phyloP scores from a whole-genome alignment of 2,329 filamentous ascomycete species.

The Paraconiothyrium sp. region DNA sequence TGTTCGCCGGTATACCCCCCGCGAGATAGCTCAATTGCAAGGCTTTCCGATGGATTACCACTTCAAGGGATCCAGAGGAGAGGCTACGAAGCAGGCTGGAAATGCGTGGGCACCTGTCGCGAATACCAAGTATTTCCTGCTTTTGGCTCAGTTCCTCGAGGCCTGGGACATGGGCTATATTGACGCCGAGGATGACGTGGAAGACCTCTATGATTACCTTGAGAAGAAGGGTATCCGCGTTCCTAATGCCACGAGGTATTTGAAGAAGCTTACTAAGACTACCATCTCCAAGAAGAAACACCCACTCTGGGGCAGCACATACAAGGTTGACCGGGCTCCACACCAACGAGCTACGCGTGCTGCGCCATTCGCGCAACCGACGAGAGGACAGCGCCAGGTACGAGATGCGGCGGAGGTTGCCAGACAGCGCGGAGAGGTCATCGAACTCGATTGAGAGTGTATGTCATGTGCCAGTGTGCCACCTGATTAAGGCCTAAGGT shows the following conservation, averaged over 20 bases:
- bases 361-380: neutral
- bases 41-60: constrained; percentile 21
- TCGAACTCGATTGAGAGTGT: neutral
- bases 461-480: neutral
- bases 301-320: neutral
- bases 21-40: constrained; percentile 34
- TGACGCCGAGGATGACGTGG: constrained; percentile 32
- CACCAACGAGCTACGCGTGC: neutral
- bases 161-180: constrained; percentile 40
- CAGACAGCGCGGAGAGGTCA: neutral
- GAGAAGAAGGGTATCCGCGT: constrained; percentile 19
- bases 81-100: constrained; percentile 32
- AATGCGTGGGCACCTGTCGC: constrained; percentile 35
- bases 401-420: neutral
- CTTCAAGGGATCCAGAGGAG: constrained; percentile 21
- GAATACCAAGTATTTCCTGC: constrained; percentile 20
- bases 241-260: neutral
- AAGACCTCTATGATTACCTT: constrained; percentile 26
- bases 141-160: constrained; percentile 24
- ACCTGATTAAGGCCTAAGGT: neutral
- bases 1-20: constrained; percentile 24
- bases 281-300: constrained; percentile 1
- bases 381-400: neutral
- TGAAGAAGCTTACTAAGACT: neutral
- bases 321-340: neutral